Base-by-base conservation (phyloP, 2,329 filamentous ascomycete species). In the Arthrobotrys pseudoclavata region DNA sequence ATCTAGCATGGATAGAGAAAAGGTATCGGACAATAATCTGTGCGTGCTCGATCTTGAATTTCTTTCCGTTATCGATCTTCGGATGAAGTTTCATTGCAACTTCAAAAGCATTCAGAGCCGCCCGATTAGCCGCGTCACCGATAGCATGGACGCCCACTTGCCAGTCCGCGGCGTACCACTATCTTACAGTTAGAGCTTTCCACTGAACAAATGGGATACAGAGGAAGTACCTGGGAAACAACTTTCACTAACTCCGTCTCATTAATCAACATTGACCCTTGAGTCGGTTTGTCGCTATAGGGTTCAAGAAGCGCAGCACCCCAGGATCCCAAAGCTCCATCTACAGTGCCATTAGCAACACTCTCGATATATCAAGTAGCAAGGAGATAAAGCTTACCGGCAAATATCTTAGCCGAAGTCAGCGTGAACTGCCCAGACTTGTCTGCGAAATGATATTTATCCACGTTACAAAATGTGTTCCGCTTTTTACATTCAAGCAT, bases 61-160 rank as follows among this genome's bases (percentile, higher is more conserved):
- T 87, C 72, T 61, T 64, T 2, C 55, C 34, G n/a, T 50, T 86
- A 85, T 6, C 82, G 82, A n/a, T 84, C 80, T 80, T 90, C 88
- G 81, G 89, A 90, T 29, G 84, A 81, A n/a, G 86, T 83, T 24
- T 82, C 79, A 60, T 82, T 71, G 57, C 82, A 79, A 18, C 80
- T 80, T 88, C 86, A 63, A 92, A 87, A 7, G 90, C 89, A 79
- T 91, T 87, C 52, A 92, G 84, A 69, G 89, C 89, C 34, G 88
- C 85, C 26, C 90, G 87, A 81, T 91, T 91, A 15, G 91, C 91
- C 3, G 88, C 85, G 82, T 92, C 91, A 7, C 91, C 91, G 72
- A 92, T 92, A 57, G 90, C 90, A 82, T 92, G 91, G 76, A 92
- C 90, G 81, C 91, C 91, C 69, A 92, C 89, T 81, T 92, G 90